Evolutionary conservation across 1,284 basidiomycete species (phyloP), one percentile per base, ranked within the genome.

Genomic region (Heliocybe sulcata): DNA sequence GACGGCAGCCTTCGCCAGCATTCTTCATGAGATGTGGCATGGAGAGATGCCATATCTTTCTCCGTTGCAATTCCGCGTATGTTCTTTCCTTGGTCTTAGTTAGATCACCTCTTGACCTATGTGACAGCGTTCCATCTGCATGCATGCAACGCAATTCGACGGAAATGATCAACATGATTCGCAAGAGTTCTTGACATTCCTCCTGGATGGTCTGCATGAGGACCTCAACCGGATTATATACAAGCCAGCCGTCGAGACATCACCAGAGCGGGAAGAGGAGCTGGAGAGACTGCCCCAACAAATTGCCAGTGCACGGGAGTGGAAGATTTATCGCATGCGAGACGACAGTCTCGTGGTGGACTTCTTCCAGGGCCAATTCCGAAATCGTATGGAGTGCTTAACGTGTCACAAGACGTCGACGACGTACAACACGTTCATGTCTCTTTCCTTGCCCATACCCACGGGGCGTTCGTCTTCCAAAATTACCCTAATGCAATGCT

Each of bases 401-500:
- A 95, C 90, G 3, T 99, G 96, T 68, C 77, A 82, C 60, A 92
- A 94, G 92, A 98, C 96, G 2, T 97, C 94, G 26, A 98, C 94
- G 3, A 98, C 95, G 8, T 99, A 97, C 66, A 98, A 99, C 66
- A 83, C 92, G 2, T 99, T 99, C 73, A 98, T 98, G 80, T 96
- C 97, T 63, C 80, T 99, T 55, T 91, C 94, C 33, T 70, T 99
- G 55, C 95, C 96, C 1, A 85, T 99, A 54, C 94, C 96, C 0
- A 75, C 79, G 14, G 75, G 77, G 14, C 79, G 80, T 53, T 42
- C 38, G n/a, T 75, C 76, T 31, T 73, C 77, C n/a, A 88, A 83
- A 64, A 83, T 91, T 20, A 79, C 87, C 1, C 72, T 99, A 45
- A 77, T 87, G 54, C 81, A 87, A 51, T 96, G 96, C 69, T 74